Base-by-base conservation (phyloP, 2,329 filamentous ascomycete genomes). In the Fusarium ambrosium region DNA sequence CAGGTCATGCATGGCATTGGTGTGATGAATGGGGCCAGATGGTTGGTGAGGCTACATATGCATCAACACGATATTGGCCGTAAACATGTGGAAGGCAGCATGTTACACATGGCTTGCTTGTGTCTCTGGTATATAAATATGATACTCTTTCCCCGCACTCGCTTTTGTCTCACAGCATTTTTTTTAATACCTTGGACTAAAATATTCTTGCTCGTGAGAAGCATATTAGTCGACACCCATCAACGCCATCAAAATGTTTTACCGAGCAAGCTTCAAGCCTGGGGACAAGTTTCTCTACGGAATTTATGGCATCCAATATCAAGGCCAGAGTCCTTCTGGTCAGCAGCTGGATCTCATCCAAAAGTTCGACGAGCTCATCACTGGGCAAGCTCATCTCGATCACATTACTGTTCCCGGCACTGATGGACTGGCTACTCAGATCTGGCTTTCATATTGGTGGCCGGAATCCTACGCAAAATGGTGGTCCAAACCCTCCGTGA, bases 361-460 rank as follows among this genome's bases (percentile, higher is more conserved):
- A 18, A 18, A 27, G 53, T 63, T 63, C 18, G 45, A 63, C n/a
- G 13, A 63, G 10, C 18, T 63, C 18, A 63, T 63, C n/a, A 2
- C 29, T 5, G 45, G 45, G 13, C 32, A 63, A 34, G n/a, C 61
- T 2, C 61, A 63, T 3, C 29, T 41, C 6, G 45, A 63, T n/a
- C 22, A 18, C 11, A 63, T 63, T 22, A 27, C 36, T 13, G 22
- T 36, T 39, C 45, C 61, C 0, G 29, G 32, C 9, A 20, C 7
- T 2, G 29, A 27, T 32, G 48, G 45, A 13, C 2, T 60, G 4
- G 22, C 34, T 10, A 39, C 34, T n/a, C 56, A 39, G 14, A 34
- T 66, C 37, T 69, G 66, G 66, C 62, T 69, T 2, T 55, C 61
- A 20, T 68, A 60, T n/a, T 68, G 66, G 66, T 48, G 48, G 29